These are phyloP conservation scores for Heliamphora exappendiculata DNA, from an alignment of 148 eudicot species.

Conservation along the genomic window DNA sequence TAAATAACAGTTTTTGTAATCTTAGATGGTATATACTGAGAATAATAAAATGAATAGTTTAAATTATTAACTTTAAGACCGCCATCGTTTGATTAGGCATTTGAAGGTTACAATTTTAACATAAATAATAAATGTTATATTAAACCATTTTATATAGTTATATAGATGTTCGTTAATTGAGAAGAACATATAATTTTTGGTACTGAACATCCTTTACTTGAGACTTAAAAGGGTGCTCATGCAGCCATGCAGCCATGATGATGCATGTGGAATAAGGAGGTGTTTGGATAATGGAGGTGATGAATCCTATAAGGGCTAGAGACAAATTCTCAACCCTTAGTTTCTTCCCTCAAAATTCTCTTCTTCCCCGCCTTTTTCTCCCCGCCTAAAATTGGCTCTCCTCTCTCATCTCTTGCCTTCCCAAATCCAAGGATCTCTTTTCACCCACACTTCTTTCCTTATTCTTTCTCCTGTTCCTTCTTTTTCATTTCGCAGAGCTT, in stretches of 20 bases:
- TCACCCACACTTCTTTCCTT: neutral
- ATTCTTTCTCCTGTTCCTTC: conserved; percentile 6
- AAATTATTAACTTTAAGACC: too few species aligned
- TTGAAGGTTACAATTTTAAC: too few species aligned
- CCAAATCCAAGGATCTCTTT: conserved; percentile 35
- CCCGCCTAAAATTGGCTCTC: conserved; percentile 14
- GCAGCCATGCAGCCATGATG: neutral
- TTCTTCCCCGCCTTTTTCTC: conserved; percentile 37
- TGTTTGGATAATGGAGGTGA: conserved; percentile 23
- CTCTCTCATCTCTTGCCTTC: conserved; percentile 20
- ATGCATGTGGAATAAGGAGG: neutral
- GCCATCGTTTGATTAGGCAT: too few species aligned
- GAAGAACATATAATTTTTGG: too few species aligned
- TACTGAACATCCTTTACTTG: too few species aligned
- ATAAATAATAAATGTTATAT: too few species aligned
- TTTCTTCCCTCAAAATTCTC: conserved; percentile 6
- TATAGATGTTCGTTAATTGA: too few species aligned
- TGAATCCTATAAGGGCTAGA: neutral
- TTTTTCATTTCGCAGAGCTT: conserved; percentile 10
- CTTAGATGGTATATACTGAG: too few species aligned
- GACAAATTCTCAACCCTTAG: conserved; percentile 13
- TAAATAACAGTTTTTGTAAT: too few species aligned
- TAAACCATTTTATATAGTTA: too few species aligned
- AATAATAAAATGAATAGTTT: too few species aligned
- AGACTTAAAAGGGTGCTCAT: neutral